Evolutionary conservation across 2,329 filamentous ascomycete genomes (phyloP).

Genomic region (Pseudopyricularia cyperi): DNA sequence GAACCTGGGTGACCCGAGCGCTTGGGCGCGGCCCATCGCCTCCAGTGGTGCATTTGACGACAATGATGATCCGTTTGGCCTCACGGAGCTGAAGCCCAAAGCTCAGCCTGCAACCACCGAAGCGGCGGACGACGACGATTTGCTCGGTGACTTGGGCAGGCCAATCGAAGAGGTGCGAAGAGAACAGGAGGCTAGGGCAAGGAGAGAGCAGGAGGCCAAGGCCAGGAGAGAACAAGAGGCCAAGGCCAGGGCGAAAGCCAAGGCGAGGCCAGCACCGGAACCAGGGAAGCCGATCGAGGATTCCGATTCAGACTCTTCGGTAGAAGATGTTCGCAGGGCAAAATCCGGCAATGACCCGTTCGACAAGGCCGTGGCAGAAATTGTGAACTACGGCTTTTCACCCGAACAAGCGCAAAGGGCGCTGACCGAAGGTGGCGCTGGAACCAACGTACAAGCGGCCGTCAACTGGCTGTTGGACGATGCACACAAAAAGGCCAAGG

Average conservation of each 20-base stretch:
- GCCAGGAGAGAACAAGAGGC: too few relatives aligned
- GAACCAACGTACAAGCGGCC: conserved; percentile 70
- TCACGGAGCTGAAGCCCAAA: conserved; percentile 48
- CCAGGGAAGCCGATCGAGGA: conserved; percentile 44
- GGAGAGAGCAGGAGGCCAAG: too few relatives aligned
- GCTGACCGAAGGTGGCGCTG: conserved; percentile 65
- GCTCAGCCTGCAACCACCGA: conserved; percentile 13
- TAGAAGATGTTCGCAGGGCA: conserved; percentile 20
- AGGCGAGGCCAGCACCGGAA: conserved; percentile 14
- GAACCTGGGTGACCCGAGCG: conserved; percentile 38
- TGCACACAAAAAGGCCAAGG: conserved; percentile 71
- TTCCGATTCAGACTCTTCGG: conserved; percentile 31
- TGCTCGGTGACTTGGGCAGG: conserved; percentile 50
- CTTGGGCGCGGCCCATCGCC: conserved; percentile 31
- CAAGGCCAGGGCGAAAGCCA: conserved; percentile 13
- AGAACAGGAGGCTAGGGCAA: conserved; percentile 5
- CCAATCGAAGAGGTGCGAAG: conserved; percentile 49
- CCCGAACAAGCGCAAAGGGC: conserved; percentile 71
- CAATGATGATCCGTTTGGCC: conserved; percentile 81
- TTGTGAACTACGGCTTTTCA: conserved; percentile 91
- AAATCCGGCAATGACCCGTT: conserved; percentile 40
- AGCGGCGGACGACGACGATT: conserved; percentile 46
- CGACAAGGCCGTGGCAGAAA: conserved; percentile 71
- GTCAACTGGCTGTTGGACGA: conserved; percentile 85
- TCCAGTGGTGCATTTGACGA: conserved; percentile 34